Conservation (phyloP, 371 early-diverging fungal species). For the Fennellomyces sp. region DNA sequence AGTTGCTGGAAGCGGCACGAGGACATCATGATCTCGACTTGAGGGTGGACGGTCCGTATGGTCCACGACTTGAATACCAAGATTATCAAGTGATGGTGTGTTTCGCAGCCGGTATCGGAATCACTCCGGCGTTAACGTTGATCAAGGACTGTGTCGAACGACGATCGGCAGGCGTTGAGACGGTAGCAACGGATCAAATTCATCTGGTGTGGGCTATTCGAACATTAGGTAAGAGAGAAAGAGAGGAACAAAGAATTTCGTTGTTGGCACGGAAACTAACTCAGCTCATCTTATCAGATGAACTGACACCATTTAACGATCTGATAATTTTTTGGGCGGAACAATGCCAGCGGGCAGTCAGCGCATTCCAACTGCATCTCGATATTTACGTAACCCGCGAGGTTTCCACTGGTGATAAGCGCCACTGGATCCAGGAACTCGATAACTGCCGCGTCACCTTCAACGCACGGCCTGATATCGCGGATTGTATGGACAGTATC, state of each 20-base stretch:
- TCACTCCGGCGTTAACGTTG: conserved; percentile 45
- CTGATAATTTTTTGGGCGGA: conserved; percentile 33
- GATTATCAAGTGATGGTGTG: conserved; percentile 36
- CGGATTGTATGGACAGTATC: conserved; percentile 26
- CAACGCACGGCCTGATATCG: conserved; percentile 30
- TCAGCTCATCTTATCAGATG: conserved; percentile 36
- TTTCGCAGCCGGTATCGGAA: conserved; percentile 48
- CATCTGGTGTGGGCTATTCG: conserved; percentile 47
- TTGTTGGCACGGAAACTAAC: no score
- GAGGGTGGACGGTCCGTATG: conserved; percentile 48
- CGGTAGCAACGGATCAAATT: conserved; percentile 39
- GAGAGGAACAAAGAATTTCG: not conserved
- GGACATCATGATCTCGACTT: conserved; percentile 19
- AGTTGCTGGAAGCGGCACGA: conserved; percentile 9
- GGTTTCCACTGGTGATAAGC: conserved; percentile 10
- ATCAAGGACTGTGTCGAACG: conserved; percentile 42
- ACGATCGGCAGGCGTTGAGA: conserved; percentile 35
- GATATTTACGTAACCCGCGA: conserved; percentile 38
- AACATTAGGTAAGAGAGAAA: conserved; percentile 21
- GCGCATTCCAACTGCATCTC: conserved; percentile 27
- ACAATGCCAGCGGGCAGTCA: conserved; percentile 17
- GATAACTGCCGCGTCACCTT: conserved; percentile 10
- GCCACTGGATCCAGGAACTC: conserved; percentile 13
- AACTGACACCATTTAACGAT: conserved; percentile 33
- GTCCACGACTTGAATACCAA: conserved; percentile 41